These are phyloP conservation scores for Oryza meyeriana DNA, from an alignment of 176 grass and related monocot genomes.

Conservation along the genomic window DNA sequence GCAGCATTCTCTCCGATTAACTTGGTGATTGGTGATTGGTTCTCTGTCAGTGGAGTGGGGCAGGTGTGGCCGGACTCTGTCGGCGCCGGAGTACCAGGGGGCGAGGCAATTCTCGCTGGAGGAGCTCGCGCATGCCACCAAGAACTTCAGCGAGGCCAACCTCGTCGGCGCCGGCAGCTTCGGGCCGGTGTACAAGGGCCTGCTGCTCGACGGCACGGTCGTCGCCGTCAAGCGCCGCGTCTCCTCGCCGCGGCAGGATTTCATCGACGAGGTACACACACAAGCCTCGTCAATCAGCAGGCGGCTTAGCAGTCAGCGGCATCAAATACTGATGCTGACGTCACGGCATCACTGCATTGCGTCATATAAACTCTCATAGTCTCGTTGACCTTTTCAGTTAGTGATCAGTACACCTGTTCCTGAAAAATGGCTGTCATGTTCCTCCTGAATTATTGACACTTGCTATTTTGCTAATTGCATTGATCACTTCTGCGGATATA, in stretches of 20 bases:
- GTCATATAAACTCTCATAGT: neutral
- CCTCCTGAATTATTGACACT: too few species aligned
- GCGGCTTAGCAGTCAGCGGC: neutral
- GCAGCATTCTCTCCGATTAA: neutral
- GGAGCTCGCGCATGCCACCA: conserved; percentile 81
- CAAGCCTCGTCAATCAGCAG: too few species aligned
- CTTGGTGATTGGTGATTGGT: neutral
- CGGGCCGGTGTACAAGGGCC: conserved; percentile 78
- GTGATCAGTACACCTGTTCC: neutral
- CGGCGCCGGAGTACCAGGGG: conserved; percentile 48
- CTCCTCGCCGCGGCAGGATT: conserved; percentile 43
- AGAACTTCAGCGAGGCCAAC: conserved; percentile 73
- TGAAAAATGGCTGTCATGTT: neutral
- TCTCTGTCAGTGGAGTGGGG: conserved; percentile 66
- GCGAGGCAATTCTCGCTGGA: conserved; percentile 69
- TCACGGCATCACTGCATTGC: neutral
- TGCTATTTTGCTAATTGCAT: neutral
- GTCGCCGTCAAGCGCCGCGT: conserved; percentile 78
- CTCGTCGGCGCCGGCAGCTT: conserved; percentile 82
- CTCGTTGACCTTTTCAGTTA: neutral
- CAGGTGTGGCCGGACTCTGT: conserved; percentile 49
- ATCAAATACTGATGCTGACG: neutral
- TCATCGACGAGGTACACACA: conserved; percentile 68
- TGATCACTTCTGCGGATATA: neutral
- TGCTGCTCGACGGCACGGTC: conserved; percentile 88